Evolutionary conservation across 2,329 filamentous ascomycete species (phyloP), one percentile per base, ranked within the genome.

Genomic region (Penicillium sp.): DNA sequence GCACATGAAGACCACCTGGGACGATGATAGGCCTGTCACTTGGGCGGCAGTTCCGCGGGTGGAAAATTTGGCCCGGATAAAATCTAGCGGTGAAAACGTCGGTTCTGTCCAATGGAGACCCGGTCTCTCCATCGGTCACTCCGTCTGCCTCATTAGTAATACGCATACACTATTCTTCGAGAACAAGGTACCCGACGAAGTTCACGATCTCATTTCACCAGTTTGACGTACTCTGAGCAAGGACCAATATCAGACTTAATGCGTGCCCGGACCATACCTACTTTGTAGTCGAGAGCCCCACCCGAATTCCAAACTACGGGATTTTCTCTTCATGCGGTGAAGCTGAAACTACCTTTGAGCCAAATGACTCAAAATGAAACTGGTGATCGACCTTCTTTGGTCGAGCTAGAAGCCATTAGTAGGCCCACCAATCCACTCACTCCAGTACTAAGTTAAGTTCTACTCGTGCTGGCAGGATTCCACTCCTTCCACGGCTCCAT

Each of bases 11-110:
- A 2, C 18, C 38, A 22, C 31, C 47, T 38, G 38, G n/a, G 38
- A 14, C 21, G 47, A 36, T 62, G 54, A 61, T 62, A 61, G 59
- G 59, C 24, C 60, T 53, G 45, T 50, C 52, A 52, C 27, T 47
- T 50, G 42, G 43, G 49, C 56, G 57, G 57, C 54, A 55, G 39
- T 9, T 43, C 31, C 29, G 38, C 44, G 40, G 32, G 47, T 50
- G 42, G 42, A 18, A 13, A 45, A 54, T 13, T 45, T 50, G 18
- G 14, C 52, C 40, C 32, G 47, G 52, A 54, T 50, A 45, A 54
- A 34, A 45, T 61, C 53, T 64, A 54, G 61, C 61, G 61, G 61
- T 64, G 61, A 59, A 58, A 60, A 47, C 18, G 29, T 47, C 46
- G 52, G 43, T 32, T 47, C 34, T 38, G 46, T 58, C 61, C 61